These are phyloP conservation scores for Phaeosphaeria sp. DNA, from an alignment of 2,329 filamentous ascomycete genomes.

Conservation along the genomic window DNA sequence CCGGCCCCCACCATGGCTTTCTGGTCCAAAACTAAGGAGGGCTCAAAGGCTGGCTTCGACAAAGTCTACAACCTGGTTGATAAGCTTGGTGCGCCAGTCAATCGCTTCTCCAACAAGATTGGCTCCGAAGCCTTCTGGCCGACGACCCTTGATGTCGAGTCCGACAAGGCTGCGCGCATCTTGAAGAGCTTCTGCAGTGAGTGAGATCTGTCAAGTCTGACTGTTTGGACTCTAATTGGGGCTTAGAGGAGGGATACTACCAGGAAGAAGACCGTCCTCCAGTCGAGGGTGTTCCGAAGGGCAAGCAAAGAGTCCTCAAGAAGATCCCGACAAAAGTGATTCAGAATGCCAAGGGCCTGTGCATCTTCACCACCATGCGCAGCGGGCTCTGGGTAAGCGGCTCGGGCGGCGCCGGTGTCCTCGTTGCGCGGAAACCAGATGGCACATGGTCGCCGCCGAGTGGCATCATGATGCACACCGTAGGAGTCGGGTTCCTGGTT, in stretches of 20 bases:
- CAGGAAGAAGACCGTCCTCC: conserved; percentile 59
- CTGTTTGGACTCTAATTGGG: conserved; percentile 20
- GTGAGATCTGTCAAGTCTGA: conserved; percentile 45
- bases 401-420: conserved; percentile 85
- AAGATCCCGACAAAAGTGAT: conserved; percentile 88
- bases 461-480: conserved; percentile 88
- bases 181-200: conserved; percentile 88
- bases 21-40: conserved; percentile 45
- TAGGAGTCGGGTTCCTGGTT: conserved; percentile 85
- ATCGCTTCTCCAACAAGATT: conserved; percentile 80
- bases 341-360: conserved; percentile 85
- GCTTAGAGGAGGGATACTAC: conserved; percentile 71
- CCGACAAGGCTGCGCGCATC: conserved; percentile 89
- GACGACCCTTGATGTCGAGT: conserved; percentile 83
- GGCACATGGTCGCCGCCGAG: conserved; percentile 92
- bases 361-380: conserved; percentile 95
- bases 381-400: conserved; percentile 91
- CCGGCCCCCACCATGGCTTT: conserved; percentile 32
- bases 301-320: conserved; percentile 71
- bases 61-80: conserved; percentile 73
- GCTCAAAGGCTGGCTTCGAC: conserved; percentile 65
- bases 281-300: conserved; percentile 60
- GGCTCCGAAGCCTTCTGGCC: conserved; percentile 87
- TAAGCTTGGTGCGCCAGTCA: conserved; percentile 77
- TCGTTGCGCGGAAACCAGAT: conserved; percentile 83